These are phyloP conservation scores for Murraya koenigii DNA, from an alignment of 345 rosid genomes.

Conservation along the genomic window DNA sequence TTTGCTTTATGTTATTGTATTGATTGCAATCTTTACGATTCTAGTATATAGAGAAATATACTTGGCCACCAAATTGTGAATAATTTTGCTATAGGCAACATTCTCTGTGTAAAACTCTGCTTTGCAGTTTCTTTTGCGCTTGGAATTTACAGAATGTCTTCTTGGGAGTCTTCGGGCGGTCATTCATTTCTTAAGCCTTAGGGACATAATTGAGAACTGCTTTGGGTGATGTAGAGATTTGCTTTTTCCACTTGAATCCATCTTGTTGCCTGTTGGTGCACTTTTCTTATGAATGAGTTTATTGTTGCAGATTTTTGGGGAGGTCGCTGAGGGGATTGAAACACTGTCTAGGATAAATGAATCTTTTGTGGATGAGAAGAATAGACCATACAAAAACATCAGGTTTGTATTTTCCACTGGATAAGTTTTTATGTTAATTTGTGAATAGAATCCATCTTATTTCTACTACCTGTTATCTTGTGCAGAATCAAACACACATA, in stretches of 20 bases:
- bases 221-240: background rate
- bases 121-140: background rate
- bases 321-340: conserved; percentile 88
- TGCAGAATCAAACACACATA: conserved; percentile 80
- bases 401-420: conserved; percentile 34
- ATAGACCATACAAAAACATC: conserved; percentile 76
- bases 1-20: background rate
- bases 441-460: background rate
- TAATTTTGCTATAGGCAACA: background rate
- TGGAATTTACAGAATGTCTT: background rate
- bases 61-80: background rate
- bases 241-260: background rate
- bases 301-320: conserved; percentile 75
- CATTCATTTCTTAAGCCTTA: background rate
- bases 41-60: background rate
- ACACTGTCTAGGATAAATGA: conserved; percentile 84
- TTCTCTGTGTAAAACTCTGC: background rate
- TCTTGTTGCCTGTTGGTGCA: background rate
- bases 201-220: background rate
- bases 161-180: background rate
- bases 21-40: background rate
- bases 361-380: conserved; percentile 81
- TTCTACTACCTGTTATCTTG: background rate
- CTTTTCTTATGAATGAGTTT: background rate
- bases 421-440: background rate